These are phyloP conservation scores for Eustoma russellianum DNA, from an alignment of 257 asterid genomes.

Conservation along the genomic window DNA sequence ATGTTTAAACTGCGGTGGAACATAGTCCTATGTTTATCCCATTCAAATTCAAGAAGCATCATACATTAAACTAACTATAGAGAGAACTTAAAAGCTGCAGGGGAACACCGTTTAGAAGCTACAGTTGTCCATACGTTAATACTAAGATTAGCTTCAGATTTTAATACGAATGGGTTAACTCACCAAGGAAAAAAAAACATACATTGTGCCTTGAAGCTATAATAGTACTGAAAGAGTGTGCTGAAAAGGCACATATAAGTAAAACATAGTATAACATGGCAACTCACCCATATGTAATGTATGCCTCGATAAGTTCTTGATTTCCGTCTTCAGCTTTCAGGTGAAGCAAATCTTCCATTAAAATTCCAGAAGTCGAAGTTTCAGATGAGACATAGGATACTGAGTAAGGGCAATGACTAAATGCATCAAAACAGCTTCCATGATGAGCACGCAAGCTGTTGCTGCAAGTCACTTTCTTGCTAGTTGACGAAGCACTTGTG, in stretches of 20 bases:
- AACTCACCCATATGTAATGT: slow-evolving; percentile 74
- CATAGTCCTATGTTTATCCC: too few species aligned
- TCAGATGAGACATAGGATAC: slow-evolving; percentile 72
- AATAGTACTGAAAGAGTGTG: too few species aligned
- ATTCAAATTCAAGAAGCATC: too few species aligned
- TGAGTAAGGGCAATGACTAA: slow-evolving; percentile 58
- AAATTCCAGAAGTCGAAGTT: slow-evolving; percentile 84
- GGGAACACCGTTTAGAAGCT: too few species aligned
- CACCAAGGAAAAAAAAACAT: too few species aligned
- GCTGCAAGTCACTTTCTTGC: slow-evolving; percentile 63
- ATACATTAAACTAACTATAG: too few species aligned
- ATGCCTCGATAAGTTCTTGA: slow-evolving; percentile 38
- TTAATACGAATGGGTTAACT: too few species aligned
- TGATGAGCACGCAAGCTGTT: slow-evolving; percentile 42
- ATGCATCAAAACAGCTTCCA: slow-evolving; percentile 31
- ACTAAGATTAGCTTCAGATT: too few species aligned
- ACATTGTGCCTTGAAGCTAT: too few species aligned
- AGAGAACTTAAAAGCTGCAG: too few species aligned
- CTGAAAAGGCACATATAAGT: not conserved
- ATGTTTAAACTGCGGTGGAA: too few species aligned
- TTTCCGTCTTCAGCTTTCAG: slow-evolving; percentile 37
- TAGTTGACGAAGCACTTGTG: slow-evolving; percentile 53
- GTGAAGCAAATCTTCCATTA: slow-evolving; percentile 73
- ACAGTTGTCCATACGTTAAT: too few species aligned
- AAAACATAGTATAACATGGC: slow-evolving; percentile 13